phyloP scores from a whole-genome alignment of 148 eudicot species.

The Camellia sinensis region DNA sequence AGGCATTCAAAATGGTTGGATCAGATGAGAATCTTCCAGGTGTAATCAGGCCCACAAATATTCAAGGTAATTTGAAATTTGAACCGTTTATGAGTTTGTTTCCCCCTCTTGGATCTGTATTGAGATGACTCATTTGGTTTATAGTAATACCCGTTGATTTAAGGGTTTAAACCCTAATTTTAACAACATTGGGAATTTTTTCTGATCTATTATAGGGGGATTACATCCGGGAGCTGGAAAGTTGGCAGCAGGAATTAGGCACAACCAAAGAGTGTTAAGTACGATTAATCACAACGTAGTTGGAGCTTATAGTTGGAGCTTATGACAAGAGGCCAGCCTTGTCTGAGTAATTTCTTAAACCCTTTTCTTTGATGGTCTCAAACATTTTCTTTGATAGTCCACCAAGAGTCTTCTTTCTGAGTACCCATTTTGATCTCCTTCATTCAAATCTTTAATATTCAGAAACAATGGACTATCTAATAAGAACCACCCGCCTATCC shows the following conservation, averaged over 20 bases:
- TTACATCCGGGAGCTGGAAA: slow-evolving; percentile 45
- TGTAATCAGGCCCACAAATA: slow-evolving; percentile 36
- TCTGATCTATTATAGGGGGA: slow-evolving; percentile 27
- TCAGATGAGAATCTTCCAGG: slow-evolving; percentile 64
- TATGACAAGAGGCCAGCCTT: slow-evolving; percentile 48
- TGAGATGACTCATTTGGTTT: not conserved
- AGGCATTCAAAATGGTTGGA: slow-evolving; percentile 49
- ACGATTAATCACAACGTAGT: slow-evolving; percentile 50
- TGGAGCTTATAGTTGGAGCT: too few relatives aligned
- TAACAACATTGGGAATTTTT: slow-evolving; percentile 8
- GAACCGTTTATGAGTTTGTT: slow-evolving; percentile 5
- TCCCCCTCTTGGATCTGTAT: not conserved
- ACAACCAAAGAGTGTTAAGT: slow-evolving; percentile 62
- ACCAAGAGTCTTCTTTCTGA: slow-evolving; percentile 1
- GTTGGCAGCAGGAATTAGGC: slow-evolving; percentile 44
- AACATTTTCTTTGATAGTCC: not conserved
- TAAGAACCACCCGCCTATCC: slow-evolving; percentile 19
- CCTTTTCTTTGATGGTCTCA: slow-evolving; percentile 2
- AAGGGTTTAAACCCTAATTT: slow-evolving; percentile 26
- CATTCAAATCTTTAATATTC: not conserved
- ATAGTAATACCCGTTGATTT: not conserved
- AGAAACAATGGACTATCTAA: slow-evolving; percentile 42
- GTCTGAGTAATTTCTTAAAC: slow-evolving; percentile 43
- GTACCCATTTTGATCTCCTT: slow-evolving; percentile 14
- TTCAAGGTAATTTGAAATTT: slow-evolving; percentile 48